A percentile compares a stretch with the other conserved stretches of the same genome.
Evolutionary conservation across 805 yeast species (phyloP).

Genomic region (Candida incommunis): DNA sequence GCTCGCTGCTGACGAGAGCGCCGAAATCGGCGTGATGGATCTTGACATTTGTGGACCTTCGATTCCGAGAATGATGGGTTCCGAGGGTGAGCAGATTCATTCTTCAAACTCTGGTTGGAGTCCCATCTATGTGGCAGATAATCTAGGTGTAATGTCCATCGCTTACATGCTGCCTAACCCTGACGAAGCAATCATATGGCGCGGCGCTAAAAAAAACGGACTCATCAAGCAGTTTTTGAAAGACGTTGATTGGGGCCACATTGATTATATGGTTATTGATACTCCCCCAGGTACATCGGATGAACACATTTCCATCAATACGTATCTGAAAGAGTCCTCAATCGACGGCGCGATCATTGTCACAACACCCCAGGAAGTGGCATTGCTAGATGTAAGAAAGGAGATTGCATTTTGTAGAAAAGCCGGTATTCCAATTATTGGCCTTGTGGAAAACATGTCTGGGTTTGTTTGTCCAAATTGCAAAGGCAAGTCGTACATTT

Average conservation of each 20-base stretch:
- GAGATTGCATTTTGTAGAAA: slow-evolving; percentile 91
- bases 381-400: slow-evolving; percentile 84
- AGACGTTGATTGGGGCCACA: slow-evolving; percentile 85
- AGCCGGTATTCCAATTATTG: slow-evolving; percentile 74
- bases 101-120: slow-evolving; percentile 90
- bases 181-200: slow-evolving; percentile 92
- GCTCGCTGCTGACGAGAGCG: slow-evolving; percentile 52
- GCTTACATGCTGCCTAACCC: slow-evolving; percentile 88
- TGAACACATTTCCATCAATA: slow-evolving; percentile 84
- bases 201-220: slow-evolving; percentile 92
- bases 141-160: slow-evolving; percentile 88
- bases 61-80: slow-evolving; percentile 87
- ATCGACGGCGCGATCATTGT: slow-evolving; percentile 91
- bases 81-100: slow-evolving; percentile 73
- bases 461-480: slow-evolving; percentile 97
- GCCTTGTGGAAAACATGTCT: slow-evolving; percentile 94
- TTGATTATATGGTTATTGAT: slow-evolving; percentile 78
- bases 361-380: slow-evolving; percentile 97
- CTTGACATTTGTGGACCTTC: slow-evolving; percentile 97
- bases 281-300: slow-evolving; percentile 99
- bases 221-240: slow-evolving; percentile 84
- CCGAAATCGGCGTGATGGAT: slow-evolving; percentile 95
- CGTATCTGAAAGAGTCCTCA: slow-evolving; percentile 77
- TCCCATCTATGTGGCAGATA: slow-evolving; percentile 91
- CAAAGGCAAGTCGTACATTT: slow-evolving; percentile 76